Evolutionary conservation across 257 asterid species (phyloP), one percentile per base, ranked within the genome.

Genomic region (Marsdenia floribunda): DNA sequence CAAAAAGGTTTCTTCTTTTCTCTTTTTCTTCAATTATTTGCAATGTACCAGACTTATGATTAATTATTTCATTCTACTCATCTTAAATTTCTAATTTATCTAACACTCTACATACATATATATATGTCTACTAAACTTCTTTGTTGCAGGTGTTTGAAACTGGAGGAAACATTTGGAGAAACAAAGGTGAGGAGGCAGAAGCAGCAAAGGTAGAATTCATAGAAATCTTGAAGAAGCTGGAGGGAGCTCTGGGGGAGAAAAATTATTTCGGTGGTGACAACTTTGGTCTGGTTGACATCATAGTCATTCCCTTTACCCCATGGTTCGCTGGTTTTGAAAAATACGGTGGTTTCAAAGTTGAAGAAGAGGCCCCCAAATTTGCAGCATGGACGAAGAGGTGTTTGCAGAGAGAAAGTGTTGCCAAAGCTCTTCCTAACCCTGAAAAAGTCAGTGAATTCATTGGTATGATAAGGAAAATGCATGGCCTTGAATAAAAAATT

Each of bases 261-360:
- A 87, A 88, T 72, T 92, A 87, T 75, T 89, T 84, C 0, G 89
- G 89, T 0, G 97, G 96, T 4, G 88, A 92, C 9, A 72, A 57
- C 14, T 89, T 90, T 33, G 96, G 94, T 52, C 88, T 83, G 5
- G 74, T 92, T 11, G 96, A 92, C 47, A 52, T 89, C 53, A 37
- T 87, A 22, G 86, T 87, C 59, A 68, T 88, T 6, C 85, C 88
- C 9, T 26, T 82, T 57, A 70, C 93, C 6, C 70, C 88, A 8
- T 90, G 97, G 97, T 90, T 90, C 80, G 66, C 29, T 0, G 81
- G 91, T 6, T 90, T 82, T 37, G 97, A 92, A 81, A 82, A 81
- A 71, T 86, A 50, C 38, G 97, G 97, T 55, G 83, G 80, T 0
- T 92, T 92, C 82, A 80, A 84, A 84, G 85, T 90, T 12, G 96